Percentiles rank a stretch among this genome's conserved stretches.
phyloP scores from a whole-genome alignment of 2,329 filamentous ascomycete species.

The Albifimbria verrucaria region DNA sequence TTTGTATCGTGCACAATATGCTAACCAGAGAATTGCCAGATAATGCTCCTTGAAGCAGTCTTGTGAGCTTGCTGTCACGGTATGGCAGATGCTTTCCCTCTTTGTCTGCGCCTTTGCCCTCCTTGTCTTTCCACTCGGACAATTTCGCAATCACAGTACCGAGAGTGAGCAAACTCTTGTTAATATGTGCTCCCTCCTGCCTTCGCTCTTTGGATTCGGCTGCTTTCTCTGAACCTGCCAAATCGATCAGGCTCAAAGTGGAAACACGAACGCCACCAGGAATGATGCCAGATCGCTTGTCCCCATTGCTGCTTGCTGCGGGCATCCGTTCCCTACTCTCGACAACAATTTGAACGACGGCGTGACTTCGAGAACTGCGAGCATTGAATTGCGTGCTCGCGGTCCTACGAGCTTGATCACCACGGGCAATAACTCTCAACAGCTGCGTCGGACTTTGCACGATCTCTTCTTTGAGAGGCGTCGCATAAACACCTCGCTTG shows the following conservation, averaged over 20 bases:
- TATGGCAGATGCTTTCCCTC: slow-evolving; percentile 93
- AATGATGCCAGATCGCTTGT: slow-evolving; percentile 64
- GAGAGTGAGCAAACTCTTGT: slow-evolving; percentile 92
- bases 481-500: slow-evolving; percentile 95
- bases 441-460: slow-evolving; percentile 97
- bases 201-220: slow-evolving; percentile 92
- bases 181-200: slow-evolving; percentile 95
- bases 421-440: slow-evolving; percentile 87
- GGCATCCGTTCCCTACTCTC: slow-evolving; percentile 88
- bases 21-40: slow-evolving; percentile 94
- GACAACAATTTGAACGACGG: slow-evolving; percentile 97
- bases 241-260: slow-evolving; percentile 90
- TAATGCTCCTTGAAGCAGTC: slow-evolving; percentile 85
- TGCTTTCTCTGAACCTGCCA: slow-evolving; percentile 93
- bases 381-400: slow-evolving; percentile 97
- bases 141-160: slow-evolving; percentile 92
- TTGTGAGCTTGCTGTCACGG: slow-evolving; percentile 93
- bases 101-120: slow-evolving; percentile 68
- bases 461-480: slow-evolving; percentile 94
- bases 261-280: slow-evolving; percentile 94
- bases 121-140: slow-evolving; percentile 85
- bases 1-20: slow-evolving; percentile 94
- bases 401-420: slow-evolving; percentile 84
- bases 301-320: slow-evolving; percentile 32
- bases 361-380: slow-evolving; percentile 94